Conservation (phyloP, 2,329 filamentous ascomycete species). For the Geosmithia putterillii region DNA sequence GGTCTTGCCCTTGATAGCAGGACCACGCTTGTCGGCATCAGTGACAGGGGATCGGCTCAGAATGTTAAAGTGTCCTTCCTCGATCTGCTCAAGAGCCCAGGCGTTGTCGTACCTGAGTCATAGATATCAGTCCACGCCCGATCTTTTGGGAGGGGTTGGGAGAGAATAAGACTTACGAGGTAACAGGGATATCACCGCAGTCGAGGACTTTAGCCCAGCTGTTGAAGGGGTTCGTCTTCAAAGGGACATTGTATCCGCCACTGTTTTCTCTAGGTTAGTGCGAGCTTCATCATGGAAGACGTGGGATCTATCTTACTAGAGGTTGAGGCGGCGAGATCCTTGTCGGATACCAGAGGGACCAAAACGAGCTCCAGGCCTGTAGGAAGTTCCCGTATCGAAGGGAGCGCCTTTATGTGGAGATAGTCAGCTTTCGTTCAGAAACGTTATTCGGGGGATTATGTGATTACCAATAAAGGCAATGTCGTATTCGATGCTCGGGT, state of each 20-base stretch:
- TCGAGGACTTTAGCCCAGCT: slow-evolving; percentile 70
- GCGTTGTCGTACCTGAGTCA: slow-evolving; percentile 61
- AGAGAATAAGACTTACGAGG: slow-evolving; percentile 44
- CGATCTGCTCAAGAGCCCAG: slow-evolving; percentile 73
- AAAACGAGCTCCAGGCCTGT: slow-evolving; percentile 73
- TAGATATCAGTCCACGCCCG: slow-evolving; percentile 11
- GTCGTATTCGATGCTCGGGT: slow-evolving; percentile 59
- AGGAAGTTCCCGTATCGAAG: slow-evolving; percentile 79
- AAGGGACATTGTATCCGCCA: slow-evolving; percentile 76
- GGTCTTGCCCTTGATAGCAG: slow-evolving; percentile 61
- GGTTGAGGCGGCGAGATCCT: slow-evolving; percentile 73
- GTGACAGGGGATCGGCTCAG: slow-evolving; percentile 60
- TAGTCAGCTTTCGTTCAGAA: too few relatives aligned
- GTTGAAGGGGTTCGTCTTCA: slow-evolving; percentile 70
- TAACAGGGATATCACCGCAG: slow-evolving; percentile 77
- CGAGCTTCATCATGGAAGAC: neutral
- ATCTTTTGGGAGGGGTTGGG: neutral
- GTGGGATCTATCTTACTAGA: slow-evolving; percentile 52
- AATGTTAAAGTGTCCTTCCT: slow-evolving; percentile 70
- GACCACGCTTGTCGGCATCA: slow-evolving; percentile 52
- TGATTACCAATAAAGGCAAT: slow-evolving; percentile 76
- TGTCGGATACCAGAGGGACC: slow-evolving; percentile 77
- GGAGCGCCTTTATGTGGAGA: slow-evolving; percentile 47
- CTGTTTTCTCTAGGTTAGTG: slow-evolving; percentile 28
- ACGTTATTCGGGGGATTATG: too few relatives aligned